These are phyloP conservation scores for Pythium oligandrum DNA, from an alignment of 352 stramenopile genomes.

Conservation along the genomic window DNA sequence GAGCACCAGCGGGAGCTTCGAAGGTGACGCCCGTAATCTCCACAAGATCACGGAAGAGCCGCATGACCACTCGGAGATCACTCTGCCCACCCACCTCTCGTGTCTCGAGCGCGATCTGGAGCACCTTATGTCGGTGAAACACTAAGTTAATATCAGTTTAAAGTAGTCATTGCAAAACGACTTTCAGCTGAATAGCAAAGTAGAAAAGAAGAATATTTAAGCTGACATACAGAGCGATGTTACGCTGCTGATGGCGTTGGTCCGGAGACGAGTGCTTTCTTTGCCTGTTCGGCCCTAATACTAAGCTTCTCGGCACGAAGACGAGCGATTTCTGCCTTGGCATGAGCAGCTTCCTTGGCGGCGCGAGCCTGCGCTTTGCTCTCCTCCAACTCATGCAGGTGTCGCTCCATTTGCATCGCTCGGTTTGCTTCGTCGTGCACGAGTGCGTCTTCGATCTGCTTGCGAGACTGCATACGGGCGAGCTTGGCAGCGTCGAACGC, in stretches of 20 bases:
- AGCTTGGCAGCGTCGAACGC: slow-evolving; percentile 64
- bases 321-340: slow-evolving; percentile 47
- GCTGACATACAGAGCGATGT: too few relatives aligned
- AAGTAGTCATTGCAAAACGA: too few relatives aligned
- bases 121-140: slow-evolving; percentile 10
- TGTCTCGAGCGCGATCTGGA: slow-evolving; percentile 39
- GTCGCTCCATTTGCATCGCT: slow-evolving; percentile 29
- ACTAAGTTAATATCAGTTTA: not conserved
- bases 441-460: slow-evolving; percentile 64
- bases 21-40: slow-evolving; percentile 12
- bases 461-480: slow-evolving; percentile 55
- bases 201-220: too few relatives aligned
- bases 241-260: too few relatives aligned
- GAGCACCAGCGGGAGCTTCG: slow-evolving; percentile 56
- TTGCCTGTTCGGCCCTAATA: slow-evolving; percentile 41
- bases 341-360: slow-evolving; percentile 38
- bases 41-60: slow-evolving; percentile 17
- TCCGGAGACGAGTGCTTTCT: too few relatives aligned
- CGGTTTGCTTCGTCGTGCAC: slow-evolving; percentile 53
- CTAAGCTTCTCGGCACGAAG: slow-evolving; percentile 54
- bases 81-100: slow-evolving; percentile 23
- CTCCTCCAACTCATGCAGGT: slow-evolving; percentile 44
- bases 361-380: slow-evolving; percentile 38
- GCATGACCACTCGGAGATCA: slow-evolving; percentile 6
- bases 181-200: too few relatives aligned